phyloP scores from a whole-genome alignment of 179 eudicot genomes.

The Spinacia oleracea region DNA sequence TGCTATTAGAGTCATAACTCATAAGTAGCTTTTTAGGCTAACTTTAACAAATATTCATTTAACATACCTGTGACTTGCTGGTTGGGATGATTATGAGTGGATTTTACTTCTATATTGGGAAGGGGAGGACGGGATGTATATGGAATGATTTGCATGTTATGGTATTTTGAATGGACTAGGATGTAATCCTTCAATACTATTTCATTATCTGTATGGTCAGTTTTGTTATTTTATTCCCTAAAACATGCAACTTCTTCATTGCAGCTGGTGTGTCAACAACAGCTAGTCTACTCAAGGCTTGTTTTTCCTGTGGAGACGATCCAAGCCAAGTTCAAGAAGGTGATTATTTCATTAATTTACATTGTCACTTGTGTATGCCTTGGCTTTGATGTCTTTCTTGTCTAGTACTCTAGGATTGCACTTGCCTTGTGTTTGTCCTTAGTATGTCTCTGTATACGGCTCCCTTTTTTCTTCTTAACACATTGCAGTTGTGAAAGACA shows the following conservation, averaged over 20 bases:
- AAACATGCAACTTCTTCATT: slow-evolving; percentile 13
- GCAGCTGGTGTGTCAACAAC: slow-evolving; percentile 62
- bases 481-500: not conserved
- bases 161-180: not conserved
- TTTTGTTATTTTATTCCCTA: not conserved
- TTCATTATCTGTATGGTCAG: not conserved
- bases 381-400: not conserved
- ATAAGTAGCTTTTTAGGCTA: not conserved
- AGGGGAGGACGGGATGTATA: not conserved
- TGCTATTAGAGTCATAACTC: not conserved
- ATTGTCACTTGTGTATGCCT: not conserved
- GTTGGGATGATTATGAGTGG: not conserved
- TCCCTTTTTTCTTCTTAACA: not conserved
- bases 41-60: not conserved
- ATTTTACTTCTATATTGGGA: not conserved
- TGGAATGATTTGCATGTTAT: not conserved
- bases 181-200: not conserved
- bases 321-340: slow-evolving; percentile 81
- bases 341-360: slow-evolving; percentile 21
- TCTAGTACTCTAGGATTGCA: not conserved
- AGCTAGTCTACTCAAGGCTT: slow-evolving; percentile 53
- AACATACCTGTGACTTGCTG: not conserved
- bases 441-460: not conserved
- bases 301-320: slow-evolving; percentile 90
- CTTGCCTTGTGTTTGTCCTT: slow-evolving; percentile 2